Conservation (phyloP, 768 basidiomycete genomes). For the Termitomyces sp. region DNA sequence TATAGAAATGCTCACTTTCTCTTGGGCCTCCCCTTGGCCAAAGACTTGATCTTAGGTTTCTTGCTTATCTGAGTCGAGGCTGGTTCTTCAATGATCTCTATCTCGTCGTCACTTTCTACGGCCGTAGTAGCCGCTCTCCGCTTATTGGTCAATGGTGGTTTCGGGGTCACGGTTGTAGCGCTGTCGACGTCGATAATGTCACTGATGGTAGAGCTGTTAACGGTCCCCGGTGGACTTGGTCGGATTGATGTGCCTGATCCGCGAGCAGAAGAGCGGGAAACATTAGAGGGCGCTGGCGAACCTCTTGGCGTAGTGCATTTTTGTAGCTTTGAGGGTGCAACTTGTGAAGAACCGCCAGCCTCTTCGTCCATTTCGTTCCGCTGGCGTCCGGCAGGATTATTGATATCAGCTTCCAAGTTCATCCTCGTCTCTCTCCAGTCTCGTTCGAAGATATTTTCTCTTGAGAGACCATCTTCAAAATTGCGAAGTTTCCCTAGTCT, state of each 20-base stretch:
- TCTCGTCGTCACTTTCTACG: conserved; percentile 45
- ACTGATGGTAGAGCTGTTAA: conserved; percentile 34
- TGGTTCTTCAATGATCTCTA: conserved; percentile 47
- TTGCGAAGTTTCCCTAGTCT: conserved; percentile 42
- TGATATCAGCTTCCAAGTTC: conserved; percentile 28
- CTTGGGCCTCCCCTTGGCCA: conserved; percentile 33
- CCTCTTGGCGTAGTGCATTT: conserved; percentile 23
- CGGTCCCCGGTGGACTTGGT: conserved; percentile 43
- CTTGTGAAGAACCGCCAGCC: conserved; percentile 9
- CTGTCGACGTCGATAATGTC: conserved; percentile 40
- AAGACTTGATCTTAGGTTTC: conserved; percentile 30
- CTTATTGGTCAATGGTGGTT: conserved; percentile 30
- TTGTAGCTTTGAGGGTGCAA: conserved; percentile 13
- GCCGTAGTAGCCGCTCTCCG: conserved; percentile 36
- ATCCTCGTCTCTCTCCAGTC: conserved; percentile 76
- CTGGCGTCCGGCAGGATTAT: conserved; percentile 13
- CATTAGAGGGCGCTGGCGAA: conserved; percentile 37
- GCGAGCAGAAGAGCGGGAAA: conserved; percentile 38
- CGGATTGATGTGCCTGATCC: conserved; percentile 47
- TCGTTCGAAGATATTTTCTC: conserved; percentile 61
- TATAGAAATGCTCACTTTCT: conserved; percentile 16
- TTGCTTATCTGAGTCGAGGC: conserved; percentile 19
- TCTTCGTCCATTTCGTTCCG: conserved; percentile 19
- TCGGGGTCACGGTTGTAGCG: conserved; percentile 19
- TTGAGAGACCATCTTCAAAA: conserved; percentile 60